Evolutionary conservation across 257 asterid genomes (phyloP), one percentile per base, ranked within the genome.

Genomic region (Galeopsis tetrahit): DNA sequence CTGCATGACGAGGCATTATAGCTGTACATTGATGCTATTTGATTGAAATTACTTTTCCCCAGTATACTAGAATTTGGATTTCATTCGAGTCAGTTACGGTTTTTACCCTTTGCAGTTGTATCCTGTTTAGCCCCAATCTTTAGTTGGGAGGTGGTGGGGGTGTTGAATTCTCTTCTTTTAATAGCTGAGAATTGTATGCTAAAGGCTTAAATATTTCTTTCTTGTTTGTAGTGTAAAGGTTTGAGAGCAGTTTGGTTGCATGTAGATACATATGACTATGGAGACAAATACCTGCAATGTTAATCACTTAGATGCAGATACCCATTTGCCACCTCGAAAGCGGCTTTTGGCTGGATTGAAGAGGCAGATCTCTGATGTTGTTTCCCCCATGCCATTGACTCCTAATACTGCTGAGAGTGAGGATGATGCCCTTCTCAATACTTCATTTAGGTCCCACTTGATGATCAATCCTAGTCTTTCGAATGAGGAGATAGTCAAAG

Each of bases 311-410:
- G 90, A 89, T 68, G 80, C 87, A 49, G 96, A 93, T 86, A 91
- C 96, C 57, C 97, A 85, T 81, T 83, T 93, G 83, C 98, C 98
- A 34, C 98, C 98, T 63, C 86, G 98, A 52, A 93, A 93, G 80
- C 87, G 98, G 38, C 95, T 91, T 69, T 83, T 93, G 36, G 98
- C 98, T 32, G 98, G 95, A 56, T 55, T 93, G 82, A 93, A 91
- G 87, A 86, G 94, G 69, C 96, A 91, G 85, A 89, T 70, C 73
- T 87, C 86, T 32, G 98, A 92, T 82, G 83, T 82, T 64, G 84
- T 80, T 80, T 81, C 83, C 60, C 85, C 88, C 14, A 59, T 81
- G 17, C 74, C 89, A 10, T 79, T 86, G 21, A 71, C 81, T 39
- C 71, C 83, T 68, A 58, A 40, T 67, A 57, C 72, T 63, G 66